Evolutionary conservation across 2,329 filamentous ascomycete species (phyloP), one percentile per base, ranked within the genome.

Genomic region (Paecilomyces formosus): DNA sequence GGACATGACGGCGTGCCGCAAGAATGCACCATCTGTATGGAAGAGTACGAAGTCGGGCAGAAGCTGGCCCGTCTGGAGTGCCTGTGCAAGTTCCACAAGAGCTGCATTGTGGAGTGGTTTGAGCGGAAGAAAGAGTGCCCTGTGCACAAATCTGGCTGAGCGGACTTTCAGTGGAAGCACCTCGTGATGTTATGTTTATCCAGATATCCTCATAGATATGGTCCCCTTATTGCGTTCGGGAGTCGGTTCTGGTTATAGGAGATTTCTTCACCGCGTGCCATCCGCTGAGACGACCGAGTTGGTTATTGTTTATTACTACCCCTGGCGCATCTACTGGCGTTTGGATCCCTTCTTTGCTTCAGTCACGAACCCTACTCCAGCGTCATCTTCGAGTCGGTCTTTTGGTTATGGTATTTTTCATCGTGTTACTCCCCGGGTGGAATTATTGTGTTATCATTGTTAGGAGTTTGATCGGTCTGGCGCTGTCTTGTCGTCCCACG

Each of bases 1-100:
- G 79, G 80, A 4, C 72, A 76, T 22, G 81, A 84, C 57, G 79
- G 82, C 18, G 77, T 76, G 51, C 64, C 74, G 55, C 79, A 81
- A 50, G 85, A 87, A 65, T 87, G 85, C 62, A 80, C 83, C 8
- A 87, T 87, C 55, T 87, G 85, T 67, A 82, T 87, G 66, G 84
- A 86, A 62, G 85, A 87, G 57, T 87, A 86, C 66, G 79, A 83
- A 63, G 78, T 80, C 11, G 84, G 84, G 0, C 81, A 84, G 65
- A 75, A 79, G 63, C 76, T 87, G 74, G 83, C 81, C 9, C 75
- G 85, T 60, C 71, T 87, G 66, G 83, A 85, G 64, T 87, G 85
- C 66, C 74, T 85, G 62, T 87, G 85, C 73, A 85, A 85, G 64
- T 87, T 87, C 62, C 85, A 87, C 68, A 79, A 81, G 70, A 70